Conservation (phyloP, 2,329 filamentous ascomycete species). For the Bipolaris sorokiniana region DNA sequence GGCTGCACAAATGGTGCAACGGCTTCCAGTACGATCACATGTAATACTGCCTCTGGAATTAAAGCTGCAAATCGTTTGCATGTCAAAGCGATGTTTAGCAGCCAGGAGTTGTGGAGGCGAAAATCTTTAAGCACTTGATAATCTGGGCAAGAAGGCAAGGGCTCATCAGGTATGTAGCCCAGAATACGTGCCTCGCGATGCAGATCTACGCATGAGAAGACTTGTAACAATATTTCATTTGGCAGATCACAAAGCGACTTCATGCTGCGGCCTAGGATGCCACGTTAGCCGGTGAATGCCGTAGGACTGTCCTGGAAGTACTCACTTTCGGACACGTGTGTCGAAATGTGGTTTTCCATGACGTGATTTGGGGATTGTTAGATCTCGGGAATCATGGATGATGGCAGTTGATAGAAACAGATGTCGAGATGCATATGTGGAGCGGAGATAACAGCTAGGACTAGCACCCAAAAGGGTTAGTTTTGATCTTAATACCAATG, state of each 20-base stretch:
- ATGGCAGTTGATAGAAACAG: background rate
- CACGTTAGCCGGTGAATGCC: background rate
- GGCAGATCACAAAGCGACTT: constrained; percentile 13
- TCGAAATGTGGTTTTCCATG: background rate
- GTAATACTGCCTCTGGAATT: constrained; percentile 12
- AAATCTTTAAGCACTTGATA: constrained; percentile 15
- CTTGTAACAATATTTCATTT: constrained; percentile 19
- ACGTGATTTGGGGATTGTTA: too few species aligned
- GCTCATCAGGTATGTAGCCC: constrained; percentile 22
- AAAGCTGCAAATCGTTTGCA: constrained; percentile 17
- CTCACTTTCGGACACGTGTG: background rate
- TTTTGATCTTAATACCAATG: too few species aligned
- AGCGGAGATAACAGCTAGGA: background rate
- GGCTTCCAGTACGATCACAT: constrained; percentile 10
- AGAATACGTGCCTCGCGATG: constrained; percentile 13
- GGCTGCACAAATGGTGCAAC: background rate
- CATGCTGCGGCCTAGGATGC: background rate
- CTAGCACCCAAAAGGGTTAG: background rate
- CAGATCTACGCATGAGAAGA: constrained; percentile 19
- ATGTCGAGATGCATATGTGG: background rate
- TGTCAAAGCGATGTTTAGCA: constrained; percentile 20
- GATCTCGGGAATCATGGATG: background rate
- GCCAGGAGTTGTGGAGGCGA: constrained; percentile 1
- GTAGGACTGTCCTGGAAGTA: background rate
- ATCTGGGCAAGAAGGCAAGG: constrained; percentile 11